These are phyloP conservation scores for Kwoniella botswanensis DNA, from an alignment of 768 basidiomycete genomes.

Conservation along the genomic window DNA sequence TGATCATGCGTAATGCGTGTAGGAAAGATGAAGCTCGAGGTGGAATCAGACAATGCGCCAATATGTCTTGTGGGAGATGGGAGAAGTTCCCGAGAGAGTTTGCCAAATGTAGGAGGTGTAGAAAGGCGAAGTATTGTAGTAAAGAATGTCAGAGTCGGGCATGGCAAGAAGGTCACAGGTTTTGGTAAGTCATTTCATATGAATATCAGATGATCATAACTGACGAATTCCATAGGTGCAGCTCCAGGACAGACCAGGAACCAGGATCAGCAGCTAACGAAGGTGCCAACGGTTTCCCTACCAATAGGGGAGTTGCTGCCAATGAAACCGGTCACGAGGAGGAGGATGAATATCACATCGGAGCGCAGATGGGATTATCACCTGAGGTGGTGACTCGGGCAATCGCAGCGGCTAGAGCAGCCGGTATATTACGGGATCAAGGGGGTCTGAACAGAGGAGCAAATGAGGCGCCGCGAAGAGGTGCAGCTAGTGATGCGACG, in stretches of 20 bases:
- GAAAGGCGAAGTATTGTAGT: conserved; percentile 98
- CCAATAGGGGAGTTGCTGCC: conserved; percentile 3
- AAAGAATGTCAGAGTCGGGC: conserved; percentile 96
- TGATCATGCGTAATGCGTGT: conserved; percentile 99
- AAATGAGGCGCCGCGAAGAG: background rate
- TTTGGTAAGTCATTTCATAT: conserved; percentile 68
- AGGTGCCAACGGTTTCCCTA: conserved; percentile 13
- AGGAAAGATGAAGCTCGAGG: conserved; percentile 91
- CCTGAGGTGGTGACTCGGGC: conserved; percentile 22
- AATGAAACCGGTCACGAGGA: conserved; percentile 31
- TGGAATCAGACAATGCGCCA: conserved; percentile 96
- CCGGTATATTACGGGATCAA: conserved; percentile 16
- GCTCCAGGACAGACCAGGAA: conserved; percentile 33
- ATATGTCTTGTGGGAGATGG: conserved; percentile 97
- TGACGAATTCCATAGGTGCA: conserved; percentile 34
- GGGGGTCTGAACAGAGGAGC: background rate
- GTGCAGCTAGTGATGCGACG: background rate
- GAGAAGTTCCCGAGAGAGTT: conserved; percentile 91
- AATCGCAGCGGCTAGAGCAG: conserved; percentile 19
- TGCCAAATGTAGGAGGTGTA: conserved; percentile 91
- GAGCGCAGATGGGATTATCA: conserved; percentile 24
- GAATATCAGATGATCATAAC: background rate
- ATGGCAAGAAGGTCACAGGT: conserved; percentile 94
- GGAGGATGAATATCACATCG: conserved; percentile 27
- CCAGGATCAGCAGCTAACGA: conserved; percentile 18